Evolutionary conservation across 495 filamentous ascomycete species (phyloP).

Genomic region (Penicillium herquei): DNA sequence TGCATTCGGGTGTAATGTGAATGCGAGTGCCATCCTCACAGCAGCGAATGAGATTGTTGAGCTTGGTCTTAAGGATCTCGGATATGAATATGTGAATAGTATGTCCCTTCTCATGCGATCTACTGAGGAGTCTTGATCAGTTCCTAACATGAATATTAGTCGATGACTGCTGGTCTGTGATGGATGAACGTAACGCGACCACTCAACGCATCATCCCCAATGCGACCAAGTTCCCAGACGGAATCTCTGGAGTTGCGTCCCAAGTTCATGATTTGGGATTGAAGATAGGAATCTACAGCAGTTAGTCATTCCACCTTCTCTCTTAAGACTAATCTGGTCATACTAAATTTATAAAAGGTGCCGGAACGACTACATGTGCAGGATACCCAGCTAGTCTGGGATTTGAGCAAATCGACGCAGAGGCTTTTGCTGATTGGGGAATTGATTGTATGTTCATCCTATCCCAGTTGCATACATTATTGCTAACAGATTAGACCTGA

Average conservation of each 20-base stretch:
- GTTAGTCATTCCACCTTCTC: conserved; percentile 16
- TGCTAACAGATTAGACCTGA: conserved; percentile 46
- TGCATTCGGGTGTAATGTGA: conserved; percentile 56
- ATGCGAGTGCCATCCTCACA: conserved; percentile 49
- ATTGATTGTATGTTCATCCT: conserved; percentile 51
- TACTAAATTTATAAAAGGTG: conserved; percentile 32
- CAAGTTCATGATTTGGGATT: conserved; percentile 59
- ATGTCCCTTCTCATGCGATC: neutral
- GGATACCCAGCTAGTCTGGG: conserved; percentile 61
- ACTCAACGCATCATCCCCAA: conserved; percentile 54
- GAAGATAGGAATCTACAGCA: conserved; percentile 65
- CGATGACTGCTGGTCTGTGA: conserved; percentile 65
- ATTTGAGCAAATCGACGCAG: conserved; percentile 61
- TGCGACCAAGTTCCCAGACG: conserved; percentile 57
- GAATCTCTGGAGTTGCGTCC: conserved; percentile 57
- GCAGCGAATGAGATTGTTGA: conserved; percentile 51
- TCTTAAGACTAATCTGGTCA: neutral
- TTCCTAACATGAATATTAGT: conserved; percentile 15
- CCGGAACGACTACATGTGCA: conserved; percentile 62
- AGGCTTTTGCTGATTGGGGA: conserved; percentile 62
- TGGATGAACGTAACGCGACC: conserved; percentile 43
- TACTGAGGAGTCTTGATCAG: neutral
- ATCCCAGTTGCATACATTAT: neutral
- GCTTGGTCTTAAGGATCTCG: conserved; percentile 57
- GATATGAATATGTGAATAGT: conserved; percentile 66